A percentile compares a stretch with the other conserved stretches of the same genome.
Conservation (phyloP, 2,329 filamentous ascomycete genomes). For the Fusarium chaquense region DNA sequence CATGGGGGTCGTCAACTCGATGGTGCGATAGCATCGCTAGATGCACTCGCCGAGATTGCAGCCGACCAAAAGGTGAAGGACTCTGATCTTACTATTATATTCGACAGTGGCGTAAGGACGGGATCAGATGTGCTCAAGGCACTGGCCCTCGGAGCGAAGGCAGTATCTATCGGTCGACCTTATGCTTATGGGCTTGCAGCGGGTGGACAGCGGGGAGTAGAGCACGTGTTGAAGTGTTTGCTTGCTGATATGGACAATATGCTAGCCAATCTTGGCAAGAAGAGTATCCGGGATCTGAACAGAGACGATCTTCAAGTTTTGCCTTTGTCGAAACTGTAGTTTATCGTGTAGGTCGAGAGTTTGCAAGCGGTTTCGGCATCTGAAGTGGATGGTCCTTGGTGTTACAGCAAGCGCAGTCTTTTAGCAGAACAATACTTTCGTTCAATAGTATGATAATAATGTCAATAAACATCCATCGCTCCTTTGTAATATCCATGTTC, state of each 20-base stretch:
- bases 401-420: background rate
- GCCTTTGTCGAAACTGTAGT: conserved; percentile 15
- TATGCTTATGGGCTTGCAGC: conserved; percentile 54
- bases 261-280: conserved; percentile 66
- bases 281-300: conserved; percentile 49
- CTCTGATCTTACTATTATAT: conserved; percentile 64
- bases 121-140: conserved; percentile 58
- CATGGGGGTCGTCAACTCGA: conserved; percentile 59
- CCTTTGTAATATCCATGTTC: background rate
- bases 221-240: conserved; percentile 62
- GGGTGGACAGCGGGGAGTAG: conserved; percentile 62
- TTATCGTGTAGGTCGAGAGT: background rate
- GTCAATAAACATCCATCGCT: background rate
- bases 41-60: conserved; percentile 62
- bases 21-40: conserved; percentile 62
- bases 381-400: background rate
- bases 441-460: fast-evolving
- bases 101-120: conserved; percentile 57
- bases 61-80: conserved; percentile 63
- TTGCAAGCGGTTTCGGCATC: background rate
- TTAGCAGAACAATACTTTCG: background rate
- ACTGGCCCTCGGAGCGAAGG: conserved; percentile 56
- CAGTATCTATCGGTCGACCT: conserved; percentile 59
- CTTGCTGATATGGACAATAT: conserved; percentile 62
- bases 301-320: conserved; percentile 38